A percentile compares a stretch with the other conserved stretches of the same genome.
phyloP scores from a whole-genome alignment of 805 yeast species.

The Yarrowia osloensis region DNA sequence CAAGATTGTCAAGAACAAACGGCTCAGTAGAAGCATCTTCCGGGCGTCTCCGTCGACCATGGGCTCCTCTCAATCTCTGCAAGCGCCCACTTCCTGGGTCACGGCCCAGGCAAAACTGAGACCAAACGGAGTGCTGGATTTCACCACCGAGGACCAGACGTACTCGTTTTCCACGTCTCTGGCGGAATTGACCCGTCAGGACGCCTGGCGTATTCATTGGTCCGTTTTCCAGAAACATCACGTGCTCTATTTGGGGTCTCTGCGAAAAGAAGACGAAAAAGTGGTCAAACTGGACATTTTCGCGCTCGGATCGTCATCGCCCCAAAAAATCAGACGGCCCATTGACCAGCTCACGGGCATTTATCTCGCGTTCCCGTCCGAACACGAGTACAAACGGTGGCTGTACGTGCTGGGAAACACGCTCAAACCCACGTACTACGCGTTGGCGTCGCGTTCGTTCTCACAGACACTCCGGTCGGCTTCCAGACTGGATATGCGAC shows the following conservation, averaged over 20 bases:
- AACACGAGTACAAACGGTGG: conserved; percentile 17
- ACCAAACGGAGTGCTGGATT: not conserved
- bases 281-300: conserved; percentile 18
- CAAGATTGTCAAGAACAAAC: conserved; percentile 17
- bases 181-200: not conserved
- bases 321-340: not conserved
- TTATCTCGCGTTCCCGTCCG: conserved; percentile 9
- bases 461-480: conserved; percentile 3
- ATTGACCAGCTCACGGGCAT: conserved; percentile 15
- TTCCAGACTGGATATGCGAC: conserved; percentile 2
- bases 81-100: conserved; percentile 1
- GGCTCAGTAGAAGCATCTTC: conserved; percentile 1
- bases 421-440: conserved; percentile 3
- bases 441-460: not conserved
- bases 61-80: not conserved
- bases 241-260: conserved; percentile 5
- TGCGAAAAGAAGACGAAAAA: conserved; percentile 23
- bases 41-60: not conserved
- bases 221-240: conserved; percentile 21
- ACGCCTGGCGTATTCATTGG: conserved; percentile 23
- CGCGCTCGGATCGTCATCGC: not conserved
- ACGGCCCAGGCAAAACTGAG: not conserved
- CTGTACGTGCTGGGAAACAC: conserved; percentile 7
- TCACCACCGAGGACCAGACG: conserved; percentile 19
- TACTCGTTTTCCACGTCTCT: conserved; percentile 5